These are phyloP conservation scores for Fusarium sp. DNA, from an alignment of 2,329 filamentous ascomycete species.

Conservation along the genomic window DNA sequence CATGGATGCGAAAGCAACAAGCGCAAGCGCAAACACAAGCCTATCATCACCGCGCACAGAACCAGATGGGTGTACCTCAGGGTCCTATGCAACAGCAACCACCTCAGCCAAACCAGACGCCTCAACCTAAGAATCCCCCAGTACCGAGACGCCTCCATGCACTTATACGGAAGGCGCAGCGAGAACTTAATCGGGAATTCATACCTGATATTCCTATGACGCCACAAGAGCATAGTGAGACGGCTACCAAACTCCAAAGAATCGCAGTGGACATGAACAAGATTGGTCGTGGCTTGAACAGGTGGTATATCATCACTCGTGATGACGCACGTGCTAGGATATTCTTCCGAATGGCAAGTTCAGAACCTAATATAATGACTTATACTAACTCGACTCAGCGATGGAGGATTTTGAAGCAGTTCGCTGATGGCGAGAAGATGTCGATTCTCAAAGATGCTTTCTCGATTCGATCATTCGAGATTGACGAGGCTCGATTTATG, in stretches of 20 bases:
- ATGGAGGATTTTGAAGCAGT: slow-evolving; percentile 65
- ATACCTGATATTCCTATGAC: slow-evolving; percentile 61
- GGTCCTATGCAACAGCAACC: slow-evolving; percentile 66
- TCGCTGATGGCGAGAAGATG: slow-evolving; percentile 62
- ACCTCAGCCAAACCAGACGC: slow-evolving; percentile 55
- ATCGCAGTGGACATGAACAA: slow-evolving; percentile 60
- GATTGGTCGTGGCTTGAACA: slow-evolving; percentile 58
- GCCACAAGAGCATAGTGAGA: slow-evolving; percentile 58
- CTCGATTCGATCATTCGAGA: slow-evolving; percentile 63
- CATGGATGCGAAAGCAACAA: slow-evolving; percentile 42
- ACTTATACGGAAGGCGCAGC: slow-evolving; percentile 57
- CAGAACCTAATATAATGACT: neutral
- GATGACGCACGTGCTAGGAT: slow-evolving; percentile 64
- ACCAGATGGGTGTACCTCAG: slow-evolving; percentile 60
- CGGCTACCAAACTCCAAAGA: slow-evolving; percentile 57
- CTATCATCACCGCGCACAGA: slow-evolving; percentile 51
- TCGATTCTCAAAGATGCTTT: slow-evolving; percentile 61
- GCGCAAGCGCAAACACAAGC: slow-evolving; percentile 53
- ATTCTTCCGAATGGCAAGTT: slow-evolving; percentile 66
- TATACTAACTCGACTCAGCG: slow-evolving; percentile 60
- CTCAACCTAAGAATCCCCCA: slow-evolving; percentile 56
- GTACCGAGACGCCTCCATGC: slow-evolving; percentile 53
- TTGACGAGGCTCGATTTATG: slow-evolving; percentile 62
- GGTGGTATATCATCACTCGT: slow-evolving; percentile 62
- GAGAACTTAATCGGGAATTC: slow-evolving; percentile 54